phyloP scores from a whole-genome alignment of 108 stramenopile species.

The Conticribra guillardii region DNA sequence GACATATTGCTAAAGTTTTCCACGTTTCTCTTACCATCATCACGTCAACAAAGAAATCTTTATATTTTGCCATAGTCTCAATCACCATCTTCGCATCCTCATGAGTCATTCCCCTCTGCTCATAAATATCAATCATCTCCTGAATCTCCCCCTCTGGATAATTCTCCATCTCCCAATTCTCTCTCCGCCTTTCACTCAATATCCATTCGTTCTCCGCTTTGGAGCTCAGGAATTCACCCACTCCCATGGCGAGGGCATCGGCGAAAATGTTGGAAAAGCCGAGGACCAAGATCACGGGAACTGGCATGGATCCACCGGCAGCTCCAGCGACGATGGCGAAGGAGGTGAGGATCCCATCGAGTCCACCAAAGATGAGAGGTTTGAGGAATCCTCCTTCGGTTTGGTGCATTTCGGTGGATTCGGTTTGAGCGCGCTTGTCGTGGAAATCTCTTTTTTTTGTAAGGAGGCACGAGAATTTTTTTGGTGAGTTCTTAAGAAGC shows the following conservation, averaged over 20 bases:
- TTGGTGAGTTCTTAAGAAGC: neutral
- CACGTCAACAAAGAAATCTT: constrained; percentile 96
- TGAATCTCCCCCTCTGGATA: constrained; percentile 94
- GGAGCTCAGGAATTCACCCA: constrained; percentile 96
- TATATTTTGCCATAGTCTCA: constrained; percentile 93
- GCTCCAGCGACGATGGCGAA: constrained; percentile 98
- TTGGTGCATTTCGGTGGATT: constrained; percentile 70
- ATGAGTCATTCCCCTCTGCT: constrained; percentile 68
- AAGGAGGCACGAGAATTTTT: neutral
- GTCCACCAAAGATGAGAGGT: constrained; percentile 95
- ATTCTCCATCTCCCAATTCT: constrained; percentile 95
- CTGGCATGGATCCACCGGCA: constrained; percentile 86
- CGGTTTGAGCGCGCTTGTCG: constrained; percentile 44
- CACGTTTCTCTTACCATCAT: constrained; percentile 77
- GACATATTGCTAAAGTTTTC: neutral
- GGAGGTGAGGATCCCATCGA: constrained; percentile 97
- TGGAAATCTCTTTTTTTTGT: constrained; percentile 57
- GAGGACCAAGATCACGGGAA: constrained; percentile 91
- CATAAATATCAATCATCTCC: constrained; percentile 95
- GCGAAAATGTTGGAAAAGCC: constrained; percentile 98
- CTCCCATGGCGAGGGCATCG: constrained; percentile 97
- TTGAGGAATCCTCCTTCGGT: constrained; percentile 82
- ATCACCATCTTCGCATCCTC: constrained; percentile 89
- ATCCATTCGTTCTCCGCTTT: constrained; percentile 97
- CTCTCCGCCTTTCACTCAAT: constrained; percentile 85